Evolutionary conservation across 106 monocot genomes (phyloP).

Genomic region (Ottelia alismoides): DNA sequence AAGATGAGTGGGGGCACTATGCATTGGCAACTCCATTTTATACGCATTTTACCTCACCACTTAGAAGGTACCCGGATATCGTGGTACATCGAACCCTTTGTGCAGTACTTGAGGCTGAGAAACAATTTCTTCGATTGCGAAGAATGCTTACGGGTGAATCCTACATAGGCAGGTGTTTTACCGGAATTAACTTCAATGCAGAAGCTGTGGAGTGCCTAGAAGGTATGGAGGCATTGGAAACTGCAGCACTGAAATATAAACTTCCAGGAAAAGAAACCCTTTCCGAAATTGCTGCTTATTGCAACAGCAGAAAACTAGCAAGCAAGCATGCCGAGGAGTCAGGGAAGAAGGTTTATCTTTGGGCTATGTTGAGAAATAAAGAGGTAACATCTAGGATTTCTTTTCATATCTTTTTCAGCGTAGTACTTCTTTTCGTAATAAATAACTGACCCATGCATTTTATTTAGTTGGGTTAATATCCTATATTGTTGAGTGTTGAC

Average conservation of each 20-base stretch:
- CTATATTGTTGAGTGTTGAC: no score
- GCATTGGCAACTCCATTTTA: slow-evolving; percentile 63
- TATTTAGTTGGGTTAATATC: no score
- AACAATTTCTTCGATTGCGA: slow-evolving; percentile 34
- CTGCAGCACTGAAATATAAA: slow-evolving; percentile 43
- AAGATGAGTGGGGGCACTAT: slow-evolving; percentile 89
- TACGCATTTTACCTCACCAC: slow-evolving; percentile 89
- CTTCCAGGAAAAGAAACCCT: slow-evolving; percentile 38
- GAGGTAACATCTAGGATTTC: slow-evolving; percentile 53
- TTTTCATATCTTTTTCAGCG: no score
- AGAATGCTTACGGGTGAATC: neutral
- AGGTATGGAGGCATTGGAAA: slow-evolving; percentile 44
- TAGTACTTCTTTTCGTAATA: no score
- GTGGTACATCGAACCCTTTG: slow-evolving; percentile 74
- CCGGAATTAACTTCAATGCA: slow-evolving; percentile 44
- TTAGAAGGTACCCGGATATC: slow-evolving; percentile 92
- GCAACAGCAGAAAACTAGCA: slow-evolving; percentile 74
- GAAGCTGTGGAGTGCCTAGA: slow-evolving; percentile 40
- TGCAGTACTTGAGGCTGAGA: slow-evolving; percentile 69
- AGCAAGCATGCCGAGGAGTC: slow-evolving; percentile 75
- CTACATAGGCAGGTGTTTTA: slow-evolving; percentile 35
- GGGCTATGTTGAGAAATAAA: slow-evolving; percentile 77
- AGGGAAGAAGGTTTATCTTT: slow-evolving; percentile 57
- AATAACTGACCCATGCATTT: no score
- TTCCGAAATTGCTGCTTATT: slow-evolving; percentile 68